These are phyloP conservation scores for Cladosporium sp. DNA, from an alignment of 2,329 filamentous ascomycete genomes.

Conservation along the genomic window DNA sequence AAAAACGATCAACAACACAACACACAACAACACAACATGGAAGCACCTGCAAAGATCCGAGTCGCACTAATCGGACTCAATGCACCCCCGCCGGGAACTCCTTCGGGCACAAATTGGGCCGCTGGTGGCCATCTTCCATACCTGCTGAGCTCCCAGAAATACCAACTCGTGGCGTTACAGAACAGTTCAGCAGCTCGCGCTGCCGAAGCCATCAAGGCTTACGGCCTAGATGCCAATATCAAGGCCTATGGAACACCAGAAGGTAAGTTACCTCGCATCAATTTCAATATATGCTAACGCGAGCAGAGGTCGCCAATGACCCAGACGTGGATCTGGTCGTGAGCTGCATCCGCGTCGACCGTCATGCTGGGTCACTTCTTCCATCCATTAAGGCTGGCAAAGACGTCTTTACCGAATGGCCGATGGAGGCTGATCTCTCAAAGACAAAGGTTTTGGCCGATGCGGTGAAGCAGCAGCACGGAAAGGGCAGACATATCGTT, in stretches of 20 bases:
- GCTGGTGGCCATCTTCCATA: not conserved
- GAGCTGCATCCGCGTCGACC: not conserved
- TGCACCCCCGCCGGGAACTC: not conserved
- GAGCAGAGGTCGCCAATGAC: not conserved
- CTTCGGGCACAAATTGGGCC: not conserved
- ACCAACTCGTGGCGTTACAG: not conserved
- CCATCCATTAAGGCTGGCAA: not conserved
- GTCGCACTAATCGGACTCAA: not conserved
- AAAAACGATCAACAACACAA: not conserved
- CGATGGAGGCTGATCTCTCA: not conserved
- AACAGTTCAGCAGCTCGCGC: not conserved
- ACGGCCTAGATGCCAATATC: not conserved
- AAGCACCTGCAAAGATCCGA: not conserved
- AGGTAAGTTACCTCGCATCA: not conserved
- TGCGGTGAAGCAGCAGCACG: not conserved
- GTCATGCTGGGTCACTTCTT: not conserved
- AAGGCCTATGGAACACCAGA: not conserved
- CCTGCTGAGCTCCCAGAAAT: not conserved
- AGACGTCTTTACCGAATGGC: not conserved
- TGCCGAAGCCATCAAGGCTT: not conserved
- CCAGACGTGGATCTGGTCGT: not conserved
- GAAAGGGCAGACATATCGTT: not conserved
- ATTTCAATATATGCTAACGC: not conserved
- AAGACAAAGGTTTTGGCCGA: not conserved
- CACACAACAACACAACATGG: not conserved